A percentile compares a stretch with the other conserved stretches of the same genome.
phyloP scores from a whole-genome alignment of 2,329 filamentous ascomycete genomes.

The Ascochyta pisi region DNA sequence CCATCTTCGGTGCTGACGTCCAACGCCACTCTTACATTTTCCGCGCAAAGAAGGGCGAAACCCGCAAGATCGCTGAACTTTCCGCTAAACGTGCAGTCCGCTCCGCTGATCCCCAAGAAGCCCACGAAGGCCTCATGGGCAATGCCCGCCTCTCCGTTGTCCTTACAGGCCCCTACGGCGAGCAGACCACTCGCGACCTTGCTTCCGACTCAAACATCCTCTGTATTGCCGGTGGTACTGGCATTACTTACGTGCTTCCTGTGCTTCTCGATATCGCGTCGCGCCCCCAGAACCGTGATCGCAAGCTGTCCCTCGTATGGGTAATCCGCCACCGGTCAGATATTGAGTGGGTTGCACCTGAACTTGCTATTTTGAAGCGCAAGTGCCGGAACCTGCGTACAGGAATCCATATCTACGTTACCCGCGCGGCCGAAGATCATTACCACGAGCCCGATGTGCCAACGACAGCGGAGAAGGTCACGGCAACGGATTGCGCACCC shows the following conservation, averaged over 20 bases:
- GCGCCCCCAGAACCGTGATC: conserved; percentile 30
- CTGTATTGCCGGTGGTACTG: conserved; percentile 48
- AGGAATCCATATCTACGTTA: conserved; percentile 44
- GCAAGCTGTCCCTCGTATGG: conserved; percentile 45
- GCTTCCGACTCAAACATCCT: conserved; percentile 39
- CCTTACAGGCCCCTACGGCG: conserved; percentile 46
- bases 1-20: conserved; percentile 30
- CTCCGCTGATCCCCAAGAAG: conserved; percentile 27
- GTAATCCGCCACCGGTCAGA: conserved; percentile 42
- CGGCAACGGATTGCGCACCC: conserved; percentile 18
- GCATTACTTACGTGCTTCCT: conserved; percentile 49
- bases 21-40: conserved; percentile 46
- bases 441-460: conserved; percentile 22
- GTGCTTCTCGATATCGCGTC: conserved; percentile 41
- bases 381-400: conserved; percentile 35
- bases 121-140: conserved; percentile 29
- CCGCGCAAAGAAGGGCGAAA: conserved; percentile 45
- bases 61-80: conserved; percentile 42
- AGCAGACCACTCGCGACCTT: conserved; percentile 34
- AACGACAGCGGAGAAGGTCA: conserved; percentile 28
- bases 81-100: conserved; percentile 36
- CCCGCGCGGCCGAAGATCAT: conserved; percentile 34
- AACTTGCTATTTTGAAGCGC: conserved; percentile 41
- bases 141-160: conserved; percentile 42
- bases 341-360: conserved; percentile 46